Conservation (phyloP, 2,329 filamentous ascomycete species). For the Dactylellina parvicollis region DNA sequence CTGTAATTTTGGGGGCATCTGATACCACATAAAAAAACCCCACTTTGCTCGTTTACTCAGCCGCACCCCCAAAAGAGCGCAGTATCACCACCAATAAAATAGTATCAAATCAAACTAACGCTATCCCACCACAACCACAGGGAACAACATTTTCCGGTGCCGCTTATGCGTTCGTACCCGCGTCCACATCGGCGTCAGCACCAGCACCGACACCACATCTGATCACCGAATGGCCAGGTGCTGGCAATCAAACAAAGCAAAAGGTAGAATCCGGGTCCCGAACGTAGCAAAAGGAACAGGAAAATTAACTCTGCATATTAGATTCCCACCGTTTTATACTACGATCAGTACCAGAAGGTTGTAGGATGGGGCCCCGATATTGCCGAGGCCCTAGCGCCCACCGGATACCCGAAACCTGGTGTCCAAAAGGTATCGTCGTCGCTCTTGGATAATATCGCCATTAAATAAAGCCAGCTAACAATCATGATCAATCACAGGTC, state of each 20-base stretch:
- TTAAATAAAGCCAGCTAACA: too few relatives aligned
- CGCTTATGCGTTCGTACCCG: constrained; percentile 86
- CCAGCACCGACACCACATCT: constrained; percentile 98
- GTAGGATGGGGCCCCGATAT: constrained; percentile 99
- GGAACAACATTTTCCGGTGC: constrained; percentile 98
- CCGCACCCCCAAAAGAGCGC: constrained; percentile 42
- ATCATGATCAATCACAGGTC: constrained; percentile 61
- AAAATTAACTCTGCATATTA: constrained; percentile 61
- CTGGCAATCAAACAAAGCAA: constrained; percentile 97
- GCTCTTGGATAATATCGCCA: constrained; percentile 11
- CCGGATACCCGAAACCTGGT: constrained; percentile 95
- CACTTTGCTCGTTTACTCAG: constrained; percentile 46
- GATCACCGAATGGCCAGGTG: constrained; percentile 98
- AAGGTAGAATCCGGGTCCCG: constrained; percentile 72
- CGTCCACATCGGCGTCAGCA: constrained; percentile 81
- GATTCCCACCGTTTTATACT: constrained; percentile 99
- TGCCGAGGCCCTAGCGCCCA: constrained; percentile 92
- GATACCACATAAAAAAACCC: constrained; percentile 49
- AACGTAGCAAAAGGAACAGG: neutral
- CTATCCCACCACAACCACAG: constrained; percentile 63
- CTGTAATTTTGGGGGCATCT: constrained; percentile 19
- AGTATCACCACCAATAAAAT: constrained; percentile 24
- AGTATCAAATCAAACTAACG: constrained; percentile 35
- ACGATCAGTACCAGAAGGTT: constrained; percentile 98
- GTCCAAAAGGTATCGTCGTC: constrained; percentile 78